A percentile compares a stretch with the other conserved stretches of the same genome.
Evolutionary conservation across 139 green algal genomes (phyloP).

Genomic region (Chlamydomonas schloesseri): DNA sequence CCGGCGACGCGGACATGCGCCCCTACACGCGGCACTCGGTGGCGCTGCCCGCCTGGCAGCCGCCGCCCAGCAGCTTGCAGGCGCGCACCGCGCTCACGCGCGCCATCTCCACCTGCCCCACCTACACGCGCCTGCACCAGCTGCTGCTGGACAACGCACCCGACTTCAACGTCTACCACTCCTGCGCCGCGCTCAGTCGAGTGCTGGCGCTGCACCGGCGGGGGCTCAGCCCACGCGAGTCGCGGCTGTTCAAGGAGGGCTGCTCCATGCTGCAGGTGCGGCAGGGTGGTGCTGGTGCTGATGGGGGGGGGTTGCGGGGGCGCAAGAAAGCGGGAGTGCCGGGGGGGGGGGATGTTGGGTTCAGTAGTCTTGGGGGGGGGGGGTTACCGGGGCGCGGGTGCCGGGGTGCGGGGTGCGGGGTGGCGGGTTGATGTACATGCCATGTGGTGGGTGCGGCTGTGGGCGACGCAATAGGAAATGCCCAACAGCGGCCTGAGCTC

Average conservation of each 20-base stretch:
- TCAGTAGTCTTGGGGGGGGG: not conserved
- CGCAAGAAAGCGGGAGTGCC: no score
- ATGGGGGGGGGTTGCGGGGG: no score
- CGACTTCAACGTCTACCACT: constrained; percentile 25
- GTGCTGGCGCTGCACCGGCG: constrained; percentile 4
- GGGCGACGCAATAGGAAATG: no score
- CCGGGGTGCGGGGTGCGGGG: no score
- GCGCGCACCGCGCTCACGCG: not conserved
- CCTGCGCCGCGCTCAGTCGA: constrained; percentile 5
- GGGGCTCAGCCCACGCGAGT: constrained; percentile 15
- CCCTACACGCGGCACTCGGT: not conserved
- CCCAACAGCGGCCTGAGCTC: no score
- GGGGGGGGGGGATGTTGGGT: not conserved
- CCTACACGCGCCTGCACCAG: constrained; percentile 29
- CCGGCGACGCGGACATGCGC: no score
- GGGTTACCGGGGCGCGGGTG: not conserved
- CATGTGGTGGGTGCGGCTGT: no score
- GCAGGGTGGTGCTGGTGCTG: not conserved
- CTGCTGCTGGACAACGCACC: not conserved
- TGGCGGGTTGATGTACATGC: no score
- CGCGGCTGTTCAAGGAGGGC: constrained; percentile 35
- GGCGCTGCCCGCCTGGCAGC: not conserved
- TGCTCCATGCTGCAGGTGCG: constrained; percentile 26
- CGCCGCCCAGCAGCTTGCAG: constrained; percentile 18
- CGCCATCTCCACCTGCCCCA: not conserved